Percentiles rank a stretch among this genome's conserved stretches.
phyloP scores from a whole-genome alignment of 2,329 filamentous ascomycete species.

The Microsporum ferrugineum region DNA sequence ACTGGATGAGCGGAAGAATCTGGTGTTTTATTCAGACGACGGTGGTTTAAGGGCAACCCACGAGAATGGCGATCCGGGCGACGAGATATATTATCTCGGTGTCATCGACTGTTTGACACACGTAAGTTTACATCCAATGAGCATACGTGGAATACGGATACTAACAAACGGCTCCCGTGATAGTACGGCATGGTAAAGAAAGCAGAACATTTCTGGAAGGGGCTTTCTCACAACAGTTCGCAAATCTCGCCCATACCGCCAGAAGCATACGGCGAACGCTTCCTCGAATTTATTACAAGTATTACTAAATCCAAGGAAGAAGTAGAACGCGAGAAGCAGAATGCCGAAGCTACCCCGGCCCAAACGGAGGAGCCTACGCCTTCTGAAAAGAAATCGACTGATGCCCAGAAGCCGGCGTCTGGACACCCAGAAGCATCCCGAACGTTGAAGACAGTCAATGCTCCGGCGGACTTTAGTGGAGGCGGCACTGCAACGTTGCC shows the following conservation, averaged over 20 bases:
- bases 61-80: constrained; percentile 69
- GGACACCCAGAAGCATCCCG: constrained; percentile 49
- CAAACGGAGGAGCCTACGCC: constrained; percentile 13
- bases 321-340: constrained; percentile 45
- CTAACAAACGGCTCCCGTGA: not conserved
- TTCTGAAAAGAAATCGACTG: not conserved
- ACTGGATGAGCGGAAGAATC: constrained; percentile 60
- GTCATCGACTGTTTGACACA: constrained; percentile 98
- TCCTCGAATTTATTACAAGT: constrained; percentile 80
- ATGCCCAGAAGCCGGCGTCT: constrained; percentile 21
- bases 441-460: constrained; percentile 47
- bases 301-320: constrained; percentile 87
- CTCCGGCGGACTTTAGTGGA: constrained; percentile 44
- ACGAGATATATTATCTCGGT: constrained; percentile 94
- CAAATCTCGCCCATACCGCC: constrained; percentile 91
- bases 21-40: constrained; percentile 87
- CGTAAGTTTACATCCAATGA: constrained; percentile 45
- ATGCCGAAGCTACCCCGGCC: constrained; percentile 20
- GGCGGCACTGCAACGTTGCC: constrained; percentile 53
- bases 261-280: constrained; percentile 82
- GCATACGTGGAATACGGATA: not conserved
- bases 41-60: constrained; percentile 89
- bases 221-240: constrained; percentile 65
- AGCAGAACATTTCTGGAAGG: constrained; percentile 94
- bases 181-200: constrained; percentile 87